phyloP scores from a whole-genome alignment of 495 filamentous ascomycete species.

The Penicillium desertorum region DNA sequence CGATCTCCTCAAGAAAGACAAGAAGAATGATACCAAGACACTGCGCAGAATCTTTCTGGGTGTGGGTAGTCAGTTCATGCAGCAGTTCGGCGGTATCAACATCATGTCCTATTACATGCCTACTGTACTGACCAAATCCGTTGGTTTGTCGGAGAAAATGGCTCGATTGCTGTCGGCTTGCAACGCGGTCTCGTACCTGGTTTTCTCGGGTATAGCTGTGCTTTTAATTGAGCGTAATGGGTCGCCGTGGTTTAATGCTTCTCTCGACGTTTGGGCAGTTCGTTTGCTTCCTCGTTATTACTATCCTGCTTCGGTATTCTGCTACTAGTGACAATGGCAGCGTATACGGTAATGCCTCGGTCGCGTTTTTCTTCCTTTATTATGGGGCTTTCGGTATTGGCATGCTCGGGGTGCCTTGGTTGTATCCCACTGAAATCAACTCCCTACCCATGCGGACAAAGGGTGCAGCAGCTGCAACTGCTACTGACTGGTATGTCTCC shows the following conservation, averaged over 20 bases:
- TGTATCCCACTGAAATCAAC: constrained; percentile 65
- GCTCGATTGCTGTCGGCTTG: constrained; percentile 51
- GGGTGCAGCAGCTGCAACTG: constrained; percentile 57
- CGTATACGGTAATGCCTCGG: constrained; percentile 38
- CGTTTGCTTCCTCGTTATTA: constrained; percentile 56
- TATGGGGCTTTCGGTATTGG: constrained; percentile 54
- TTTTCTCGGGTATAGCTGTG: constrained; percentile 48
- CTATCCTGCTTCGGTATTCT: constrained; percentile 49
- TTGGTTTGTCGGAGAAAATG: constrained; percentile 46
- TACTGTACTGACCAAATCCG: constrained; percentile 51
- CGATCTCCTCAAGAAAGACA: constrained; percentile 43
- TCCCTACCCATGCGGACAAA: constrained; percentile 57
- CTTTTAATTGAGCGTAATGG: constrained; percentile 51
- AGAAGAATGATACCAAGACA: constrained; percentile 41
- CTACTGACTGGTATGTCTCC: constrained; percentile 53
- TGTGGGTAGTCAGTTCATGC: constrained; percentile 53
- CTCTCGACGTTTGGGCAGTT: constrained; percentile 48
- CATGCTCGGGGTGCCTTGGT: constrained; percentile 58
- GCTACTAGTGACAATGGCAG: constrained; percentile 33
- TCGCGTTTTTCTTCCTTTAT: constrained; percentile 52
- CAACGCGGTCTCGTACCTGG: constrained; percentile 51
- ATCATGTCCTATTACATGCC: constrained; percentile 50
- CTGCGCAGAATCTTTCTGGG: constrained; percentile 52
- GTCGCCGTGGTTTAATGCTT: constrained; percentile 54
- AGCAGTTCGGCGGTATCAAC: constrained; percentile 54